phyloP scores from a whole-genome alignment of 2,329 filamentous ascomycete species.

The Fusarium veterinarium region DNA sequence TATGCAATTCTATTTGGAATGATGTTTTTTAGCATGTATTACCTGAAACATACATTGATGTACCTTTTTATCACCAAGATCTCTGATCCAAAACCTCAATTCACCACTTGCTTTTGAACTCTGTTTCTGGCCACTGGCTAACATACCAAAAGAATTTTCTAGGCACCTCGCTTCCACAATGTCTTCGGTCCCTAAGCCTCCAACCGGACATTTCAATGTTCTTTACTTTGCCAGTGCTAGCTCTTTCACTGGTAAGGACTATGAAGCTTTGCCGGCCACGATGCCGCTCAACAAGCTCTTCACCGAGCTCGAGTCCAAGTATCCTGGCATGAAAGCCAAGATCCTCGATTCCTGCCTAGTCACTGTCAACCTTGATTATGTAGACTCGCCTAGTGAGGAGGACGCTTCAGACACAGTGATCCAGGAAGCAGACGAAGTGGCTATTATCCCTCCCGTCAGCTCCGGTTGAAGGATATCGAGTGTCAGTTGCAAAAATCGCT shows the following conservation, averaged over 20 bases:
- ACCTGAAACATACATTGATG: slow-evolving; percentile 68
- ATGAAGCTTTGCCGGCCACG: slow-evolving; percentile 75
- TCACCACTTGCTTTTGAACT: slow-evolving; percentile 9
- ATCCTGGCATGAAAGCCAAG: slow-evolving; percentile 75
- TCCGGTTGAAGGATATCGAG: slow-evolving; percentile 68
- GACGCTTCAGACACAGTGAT: slow-evolving; percentile 63
- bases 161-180: slow-evolving; percentile 41
- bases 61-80: slow-evolving; percentile 76
- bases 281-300: slow-evolving; percentile 73
- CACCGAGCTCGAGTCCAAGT: slow-evolving; percentile 72
- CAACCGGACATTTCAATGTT: slow-evolving; percentile 77
- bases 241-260: slow-evolving; percentile 75
- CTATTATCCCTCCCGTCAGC: slow-evolving; percentile 88
- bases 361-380: slow-evolving; percentile 84
- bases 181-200: slow-evolving; percentile 58
- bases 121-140: slow-evolving; percentile 26
- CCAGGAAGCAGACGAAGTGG: slow-evolving; percentile 82
- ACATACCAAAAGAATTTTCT: slow-evolving; percentile 28
- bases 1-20: slow-evolving; percentile 50
- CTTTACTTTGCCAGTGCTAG: slow-evolving; percentile 85
- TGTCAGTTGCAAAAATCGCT: slow-evolving; percentile 25
- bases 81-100: slow-evolving; percentile 64
- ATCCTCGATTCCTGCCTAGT: slow-evolving; percentile 80
- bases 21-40: slow-evolving; percentile 70
- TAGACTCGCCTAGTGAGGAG: slow-evolving; percentile 70